Conservation (phyloP, 192 early-diverging fungal species). For the Entrophospora sp. region DNA sequence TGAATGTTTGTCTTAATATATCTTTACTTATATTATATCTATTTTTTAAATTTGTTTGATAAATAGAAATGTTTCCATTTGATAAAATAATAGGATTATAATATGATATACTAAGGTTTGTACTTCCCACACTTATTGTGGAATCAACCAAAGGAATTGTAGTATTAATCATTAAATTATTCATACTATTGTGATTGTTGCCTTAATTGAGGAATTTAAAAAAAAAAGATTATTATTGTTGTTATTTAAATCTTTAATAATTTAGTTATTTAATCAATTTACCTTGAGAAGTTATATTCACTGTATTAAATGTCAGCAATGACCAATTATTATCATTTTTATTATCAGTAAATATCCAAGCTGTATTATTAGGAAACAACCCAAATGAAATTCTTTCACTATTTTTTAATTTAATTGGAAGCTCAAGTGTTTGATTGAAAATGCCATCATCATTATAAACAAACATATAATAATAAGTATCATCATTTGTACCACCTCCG, state of each 20-base stretch:
- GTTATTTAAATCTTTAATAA: too few relatives aligned
- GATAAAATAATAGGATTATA: background rate
- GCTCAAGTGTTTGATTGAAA: too few relatives aligned
- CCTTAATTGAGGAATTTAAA: background rate
- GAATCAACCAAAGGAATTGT: background rate
- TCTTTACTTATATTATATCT: background rate
- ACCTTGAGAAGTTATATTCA: too few relatives aligned
- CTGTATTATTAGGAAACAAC: background rate
- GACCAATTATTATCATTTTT: background rate
- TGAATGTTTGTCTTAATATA: background rate
- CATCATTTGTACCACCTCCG: background rate
- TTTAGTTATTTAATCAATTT: too few relatives aligned
- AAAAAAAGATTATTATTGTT: too few relatives aligned
- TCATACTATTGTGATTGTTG: background rate
- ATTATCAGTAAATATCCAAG: background rate
- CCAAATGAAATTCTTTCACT: background rate
- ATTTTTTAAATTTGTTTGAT: background rate
- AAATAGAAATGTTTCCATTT: background rate
- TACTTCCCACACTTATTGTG: background rate
- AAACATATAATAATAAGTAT: too few relatives aligned
- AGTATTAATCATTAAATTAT: background rate
- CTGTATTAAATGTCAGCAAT: background rate
- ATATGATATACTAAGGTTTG: background rate
- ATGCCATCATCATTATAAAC: background rate
- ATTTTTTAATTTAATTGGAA: too few relatives aligned